Evolutionary conservation across 2,329 filamentous ascomycete species (phyloP), one percentile per base, ranked within the genome.

Genomic region (Fusarium lyarnte): DNA sequence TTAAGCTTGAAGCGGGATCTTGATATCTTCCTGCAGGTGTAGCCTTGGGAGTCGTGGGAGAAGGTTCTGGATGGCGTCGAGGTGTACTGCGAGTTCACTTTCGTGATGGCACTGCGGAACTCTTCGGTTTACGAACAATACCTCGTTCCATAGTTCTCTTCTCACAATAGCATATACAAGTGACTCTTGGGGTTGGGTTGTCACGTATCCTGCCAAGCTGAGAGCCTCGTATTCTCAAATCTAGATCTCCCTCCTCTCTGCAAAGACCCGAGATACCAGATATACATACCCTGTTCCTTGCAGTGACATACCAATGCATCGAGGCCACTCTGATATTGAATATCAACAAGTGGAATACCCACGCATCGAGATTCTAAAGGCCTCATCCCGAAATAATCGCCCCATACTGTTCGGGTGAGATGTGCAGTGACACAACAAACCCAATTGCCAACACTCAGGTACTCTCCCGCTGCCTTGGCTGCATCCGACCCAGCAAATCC

Each of bases 381-480:
- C 39, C 39, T 53, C 38, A 29, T 21, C 33, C 61, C 61, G 46
- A 62, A 45, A 16, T 23, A 45, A 7, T 29, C 57, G 19, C n/a
- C 33, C 19, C 19, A 35, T 54, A 35, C 25, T 21, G 49, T 42
- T 33, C 58, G 35, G 62, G 47, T 42, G n/a, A 41, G 27, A 46
- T 36, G 41, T 21, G 1, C 39, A 8, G 64, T 60, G 3, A 42
- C 49, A 70, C 64, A n/a, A 21, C n/a, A 43, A 36, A 49, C 7
- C n/a, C 16, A 21, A 45, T 43, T 39, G 25, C 33, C 43, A 39
- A 51, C 49, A 38, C 42, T 36, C 41, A 47, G 23, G 47, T 25
- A 16, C 43, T 25, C 27, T 69, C 51, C 58, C 25, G 25, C 42
- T 67, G 52, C 45, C 38, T 69, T 73, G 53, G 39, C 62, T 67